Percentiles rank a stretch among this genome's conserved stretches.
Evolutionary conservation across 1,139 yeast genomes (phyloP).

Genomic region (Martiniozyma asiatica): DNA sequence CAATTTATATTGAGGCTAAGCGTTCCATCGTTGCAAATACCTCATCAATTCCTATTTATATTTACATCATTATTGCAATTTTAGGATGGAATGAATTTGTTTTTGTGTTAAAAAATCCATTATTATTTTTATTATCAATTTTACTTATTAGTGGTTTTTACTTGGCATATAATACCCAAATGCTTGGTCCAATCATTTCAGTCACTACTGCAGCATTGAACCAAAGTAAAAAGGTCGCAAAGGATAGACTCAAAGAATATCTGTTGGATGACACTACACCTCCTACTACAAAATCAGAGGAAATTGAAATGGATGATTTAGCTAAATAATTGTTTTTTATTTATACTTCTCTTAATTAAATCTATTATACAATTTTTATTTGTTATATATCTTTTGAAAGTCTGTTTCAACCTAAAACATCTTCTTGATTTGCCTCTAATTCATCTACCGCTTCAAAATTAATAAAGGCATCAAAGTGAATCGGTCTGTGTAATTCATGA

Average conservation of each 20-base stretch:
- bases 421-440: slow-evolving; percentile 63
- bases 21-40: slow-evolving; percentile 58
- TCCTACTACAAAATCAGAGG: slow-evolving; percentile 3
- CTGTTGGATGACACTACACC: slow-evolving; percentile 22
- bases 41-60: slow-evolving; percentile 74
- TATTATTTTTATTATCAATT: slow-evolving; percentile 51
- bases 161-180: slow-evolving; percentile 55
- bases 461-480: slow-evolving; percentile 68
- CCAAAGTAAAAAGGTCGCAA: slow-evolving; percentile 45
- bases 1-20: slow-evolving; percentile 75
- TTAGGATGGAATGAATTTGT: slow-evolving; percentile 95
- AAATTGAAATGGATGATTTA: slow-evolving; percentile 12
- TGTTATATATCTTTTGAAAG: not conserved
- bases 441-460: slow-evolving; percentile 44
- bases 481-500: slow-evolving; percentile 77
- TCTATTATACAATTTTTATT: no score
- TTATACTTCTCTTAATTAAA: no score
- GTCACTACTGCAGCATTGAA: slow-evolving; percentile 47
- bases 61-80: slow-evolving; percentile 58
- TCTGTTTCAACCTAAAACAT: slow-evolving; percentile 31
- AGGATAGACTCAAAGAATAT: slow-evolving; percentile 44
- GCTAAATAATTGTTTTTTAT: not conserved
- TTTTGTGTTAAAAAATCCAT: slow-evolving; percentile 77
- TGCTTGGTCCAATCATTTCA: slow-evolving; percentile 63
- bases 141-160: slow-evolving; percentile 50